Conservation (phyloP, 768 basidiomycete genomes). For the Suillus fuscotomentosus region DNA sequence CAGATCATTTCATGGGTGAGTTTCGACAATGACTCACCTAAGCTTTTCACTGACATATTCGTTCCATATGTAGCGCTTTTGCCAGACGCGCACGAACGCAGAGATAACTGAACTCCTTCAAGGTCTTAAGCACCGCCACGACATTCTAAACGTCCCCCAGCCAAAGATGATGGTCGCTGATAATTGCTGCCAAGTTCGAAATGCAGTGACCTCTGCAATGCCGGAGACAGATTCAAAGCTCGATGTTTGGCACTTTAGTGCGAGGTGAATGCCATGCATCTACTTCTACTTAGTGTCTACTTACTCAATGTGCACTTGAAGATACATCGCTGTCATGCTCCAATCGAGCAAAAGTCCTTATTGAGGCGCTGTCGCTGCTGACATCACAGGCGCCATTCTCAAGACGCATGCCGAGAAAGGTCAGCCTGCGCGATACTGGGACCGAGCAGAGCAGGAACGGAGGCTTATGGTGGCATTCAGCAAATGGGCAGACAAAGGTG, state of each 20-base stretch:
- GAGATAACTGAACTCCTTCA: slow-evolving; percentile 15
- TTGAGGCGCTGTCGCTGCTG: not conserved
- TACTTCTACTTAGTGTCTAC: no score
- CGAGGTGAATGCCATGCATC: slow-evolving; percentile 11
- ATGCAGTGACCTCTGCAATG: slow-evolving; percentile 7
- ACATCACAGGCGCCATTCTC: slow-evolving; percentile 13
- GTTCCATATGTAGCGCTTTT: slow-evolving; percentile 7
- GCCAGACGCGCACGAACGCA: slow-evolving; percentile 12
- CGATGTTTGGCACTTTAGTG: slow-evolving; percentile 21
- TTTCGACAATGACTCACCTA: slow-evolving; percentile 1
- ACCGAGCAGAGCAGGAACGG: no score
- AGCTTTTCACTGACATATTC: no score
- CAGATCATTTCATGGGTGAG: slow-evolving; percentile 16
- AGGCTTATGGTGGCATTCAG: not conserved
- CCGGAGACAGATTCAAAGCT: slow-evolving; percentile 1
- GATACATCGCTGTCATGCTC: slow-evolving; percentile 13
- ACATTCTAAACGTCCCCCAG: slow-evolving; percentile 4
- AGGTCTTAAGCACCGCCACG: slow-evolving; percentile 10
- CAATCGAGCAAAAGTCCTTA: slow-evolving; percentile 10
- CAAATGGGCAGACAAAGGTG: not conserved
- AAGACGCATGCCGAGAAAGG: not conserved
- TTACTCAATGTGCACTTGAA: no score
- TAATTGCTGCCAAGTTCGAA: slow-evolving; percentile 21
- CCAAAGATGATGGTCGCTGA: slow-evolving; percentile 17
- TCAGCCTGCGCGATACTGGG: no score